Evolutionary conservation across 73 alveolate species (phyloP).

Genomic region (Tetrahymena borealis): DNA sequence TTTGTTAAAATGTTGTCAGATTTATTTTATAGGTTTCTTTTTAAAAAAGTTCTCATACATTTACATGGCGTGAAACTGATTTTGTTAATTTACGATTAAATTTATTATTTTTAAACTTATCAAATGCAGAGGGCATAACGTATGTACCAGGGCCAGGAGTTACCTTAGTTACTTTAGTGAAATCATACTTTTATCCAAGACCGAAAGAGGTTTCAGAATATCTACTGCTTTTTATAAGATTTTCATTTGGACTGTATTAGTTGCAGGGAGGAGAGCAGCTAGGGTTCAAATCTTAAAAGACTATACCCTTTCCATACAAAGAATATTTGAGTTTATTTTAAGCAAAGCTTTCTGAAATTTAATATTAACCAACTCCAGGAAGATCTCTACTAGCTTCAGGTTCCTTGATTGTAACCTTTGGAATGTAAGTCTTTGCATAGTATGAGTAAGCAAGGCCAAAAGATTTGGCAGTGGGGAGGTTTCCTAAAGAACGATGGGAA

Average conservation of each 20-base stretch:
- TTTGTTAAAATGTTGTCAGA: too few species aligned
- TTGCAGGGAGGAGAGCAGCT: background rate
- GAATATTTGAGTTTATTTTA: background rate
- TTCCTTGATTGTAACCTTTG: background rate
- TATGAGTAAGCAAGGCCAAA: background rate
- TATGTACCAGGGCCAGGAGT: background rate
- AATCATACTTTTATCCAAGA: background rate
- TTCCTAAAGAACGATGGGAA: background rate
- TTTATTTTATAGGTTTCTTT: too few species aligned
- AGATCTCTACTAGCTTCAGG: slow-evolving; percentile 2
- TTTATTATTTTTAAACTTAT: background rate
- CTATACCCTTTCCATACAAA: background rate
- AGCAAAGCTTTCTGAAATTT: background rate
- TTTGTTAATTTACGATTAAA: too few species aligned
- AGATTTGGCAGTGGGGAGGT: background rate
- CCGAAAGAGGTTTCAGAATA: background rate
- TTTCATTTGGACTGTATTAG: background rate
- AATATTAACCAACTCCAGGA: background rate
- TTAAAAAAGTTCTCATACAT: too few species aligned
- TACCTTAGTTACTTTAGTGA: background rate
- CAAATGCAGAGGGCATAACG: background rate
- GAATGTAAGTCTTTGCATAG: background rate
- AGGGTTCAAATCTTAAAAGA: background rate
- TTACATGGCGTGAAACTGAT: too few species aligned
- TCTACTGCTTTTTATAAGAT: background rate